Percentiles rank a stretch among this genome's conserved stretches.
Conservation (phyloP, 23 red algal species). For the Gracilaria domingensis region DNA sequence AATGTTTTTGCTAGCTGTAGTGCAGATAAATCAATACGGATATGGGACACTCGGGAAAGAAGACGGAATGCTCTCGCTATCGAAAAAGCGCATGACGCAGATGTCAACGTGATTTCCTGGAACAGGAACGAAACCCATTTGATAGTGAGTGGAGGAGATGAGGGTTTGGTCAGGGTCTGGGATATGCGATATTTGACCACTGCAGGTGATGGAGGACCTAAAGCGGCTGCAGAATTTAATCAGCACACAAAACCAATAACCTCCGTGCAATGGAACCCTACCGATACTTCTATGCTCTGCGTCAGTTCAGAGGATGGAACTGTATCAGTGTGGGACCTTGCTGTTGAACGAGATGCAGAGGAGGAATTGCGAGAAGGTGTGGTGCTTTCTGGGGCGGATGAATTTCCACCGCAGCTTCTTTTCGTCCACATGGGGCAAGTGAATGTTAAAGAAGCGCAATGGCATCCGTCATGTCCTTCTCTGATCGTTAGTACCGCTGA, state of each 20-base stretch:
- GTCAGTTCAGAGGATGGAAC: slow-evolving; percentile 77
- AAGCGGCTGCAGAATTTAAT: slow-evolving; percentile 75
- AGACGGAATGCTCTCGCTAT: slow-evolving; percentile 60
- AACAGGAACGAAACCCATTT: slow-evolving; percentile 85
- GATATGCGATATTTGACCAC: slow-evolving; percentile 76
- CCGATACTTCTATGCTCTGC: slow-evolving; percentile 77
- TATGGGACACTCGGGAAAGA: slow-evolving; percentile 84
- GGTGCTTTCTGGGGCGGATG: slow-evolving; percentile 73
- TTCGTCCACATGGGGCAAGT: slow-evolving; percentile 93
- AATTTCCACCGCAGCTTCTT: slow-evolving; percentile 91
- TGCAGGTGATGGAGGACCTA: not conserved
- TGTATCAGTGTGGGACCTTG: slow-evolving; percentile 94
- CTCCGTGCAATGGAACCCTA: slow-evolving; percentile 87
- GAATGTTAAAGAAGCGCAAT: slow-evolving; percentile 91
- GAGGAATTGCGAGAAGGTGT: slow-evolving; percentile 82
- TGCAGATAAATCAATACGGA: slow-evolving; percentile 82
- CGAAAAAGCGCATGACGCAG: slow-evolving; percentile 73
- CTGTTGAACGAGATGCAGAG: slow-evolving; percentile 86
- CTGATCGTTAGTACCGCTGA: slow-evolving; percentile 66
- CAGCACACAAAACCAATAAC: slow-evolving; percentile 85
- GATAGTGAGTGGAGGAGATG: slow-evolving; percentile 88
- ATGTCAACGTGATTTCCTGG: slow-evolving; percentile 97
- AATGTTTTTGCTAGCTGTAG: slow-evolving; percentile 89
- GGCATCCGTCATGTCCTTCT: slow-evolving; percentile 72
- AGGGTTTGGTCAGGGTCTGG: slow-evolving; percentile 83